phyloP scores from a whole-genome alignment of 768 basidiomycete species.

The Hygrophorus russula region DNA sequence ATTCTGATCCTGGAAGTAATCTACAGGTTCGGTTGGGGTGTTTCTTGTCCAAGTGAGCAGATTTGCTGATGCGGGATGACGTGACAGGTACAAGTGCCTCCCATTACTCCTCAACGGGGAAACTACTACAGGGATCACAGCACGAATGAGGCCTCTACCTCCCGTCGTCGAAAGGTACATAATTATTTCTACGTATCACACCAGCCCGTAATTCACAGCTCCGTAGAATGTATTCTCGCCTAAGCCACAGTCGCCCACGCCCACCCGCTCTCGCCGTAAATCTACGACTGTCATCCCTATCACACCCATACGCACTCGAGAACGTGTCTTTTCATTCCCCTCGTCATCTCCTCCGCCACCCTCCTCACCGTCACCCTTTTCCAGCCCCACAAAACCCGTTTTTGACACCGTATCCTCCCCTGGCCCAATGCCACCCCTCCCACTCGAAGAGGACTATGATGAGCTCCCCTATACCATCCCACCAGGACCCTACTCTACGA shows the following conservation, averaged over 20 bases:
- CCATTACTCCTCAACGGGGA: constrained; percentile 47
- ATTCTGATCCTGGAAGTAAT: constrained; percentile 16
- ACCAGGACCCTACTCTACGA: constrained; percentile 68
- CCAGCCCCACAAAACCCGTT: constrained; percentile 47
- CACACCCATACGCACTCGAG: constrained; percentile 40
- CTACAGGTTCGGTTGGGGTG: constrained; percentile 30
- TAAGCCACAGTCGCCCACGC: constrained; percentile 25
- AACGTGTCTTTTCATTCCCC: constrained; percentile 35
- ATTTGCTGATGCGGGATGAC: constrained; percentile 7
- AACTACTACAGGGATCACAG: constrained; percentile 51
- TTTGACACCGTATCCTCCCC: constrained; percentile 80
- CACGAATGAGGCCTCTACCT: constrained; percentile 22
- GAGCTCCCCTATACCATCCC: constrained; percentile 69
- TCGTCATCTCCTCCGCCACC: constrained; percentile 47
- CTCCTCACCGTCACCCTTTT: constrained; percentile 41
- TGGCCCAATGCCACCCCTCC: constrained; percentile 59
- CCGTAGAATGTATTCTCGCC: neutral
- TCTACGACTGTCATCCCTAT: constrained; percentile 26
- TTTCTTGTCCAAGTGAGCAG: constrained; percentile 10
- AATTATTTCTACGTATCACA: neutral
- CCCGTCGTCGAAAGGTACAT: constrained; percentile 20
- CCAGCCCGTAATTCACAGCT: neutral
- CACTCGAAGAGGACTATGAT: constrained; percentile 55
- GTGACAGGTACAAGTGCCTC: constrained; percentile 19
- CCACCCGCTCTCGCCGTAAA: neutral